Conservation (phyloP, 129 eudicot genomes). For the Flaveria robusta region DNA sequence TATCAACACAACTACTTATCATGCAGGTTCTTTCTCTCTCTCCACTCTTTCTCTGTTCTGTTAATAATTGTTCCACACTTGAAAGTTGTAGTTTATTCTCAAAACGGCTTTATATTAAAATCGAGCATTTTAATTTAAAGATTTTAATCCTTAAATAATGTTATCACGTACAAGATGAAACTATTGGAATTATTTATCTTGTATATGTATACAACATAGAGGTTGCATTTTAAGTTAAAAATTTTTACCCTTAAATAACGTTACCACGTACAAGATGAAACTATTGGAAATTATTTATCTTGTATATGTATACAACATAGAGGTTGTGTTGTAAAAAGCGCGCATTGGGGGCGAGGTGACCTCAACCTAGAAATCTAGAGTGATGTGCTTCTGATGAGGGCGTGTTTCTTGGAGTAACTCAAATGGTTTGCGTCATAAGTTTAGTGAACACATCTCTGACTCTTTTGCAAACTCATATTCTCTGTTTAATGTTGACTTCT, state of each 20-base stretch:
- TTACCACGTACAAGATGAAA: not conserved
- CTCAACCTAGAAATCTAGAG: too few relatives aligned
- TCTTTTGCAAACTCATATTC: not conserved
- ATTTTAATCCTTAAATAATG: not conserved
- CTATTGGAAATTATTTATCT: not conserved
- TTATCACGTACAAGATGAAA: not conserved
- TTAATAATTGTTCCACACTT: not conserved
- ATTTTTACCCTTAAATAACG: not conserved
- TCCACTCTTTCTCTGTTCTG: too few relatives aligned
- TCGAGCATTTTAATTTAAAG: not conserved
- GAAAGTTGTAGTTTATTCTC: not conserved
- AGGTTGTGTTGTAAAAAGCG: too few relatives aligned
- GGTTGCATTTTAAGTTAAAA: not conserved
- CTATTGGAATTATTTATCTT: not conserved
- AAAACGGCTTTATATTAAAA: not conserved
- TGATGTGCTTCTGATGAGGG: too few relatives aligned
- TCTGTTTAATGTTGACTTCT: too few relatives aligned
- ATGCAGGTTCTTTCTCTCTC: conserved; percentile 60
- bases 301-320: not conserved
- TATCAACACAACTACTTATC: conserved; percentile 73
- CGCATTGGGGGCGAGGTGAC: too few relatives aligned
- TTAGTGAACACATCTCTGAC: not conserved
- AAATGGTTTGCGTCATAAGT: too few relatives aligned
- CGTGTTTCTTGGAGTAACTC: too few relatives aligned
- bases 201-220: not conserved